phyloP scores from a whole-genome alignment of 2,329 filamentous ascomycete species.

The Trichoderma guizhouense region DNA sequence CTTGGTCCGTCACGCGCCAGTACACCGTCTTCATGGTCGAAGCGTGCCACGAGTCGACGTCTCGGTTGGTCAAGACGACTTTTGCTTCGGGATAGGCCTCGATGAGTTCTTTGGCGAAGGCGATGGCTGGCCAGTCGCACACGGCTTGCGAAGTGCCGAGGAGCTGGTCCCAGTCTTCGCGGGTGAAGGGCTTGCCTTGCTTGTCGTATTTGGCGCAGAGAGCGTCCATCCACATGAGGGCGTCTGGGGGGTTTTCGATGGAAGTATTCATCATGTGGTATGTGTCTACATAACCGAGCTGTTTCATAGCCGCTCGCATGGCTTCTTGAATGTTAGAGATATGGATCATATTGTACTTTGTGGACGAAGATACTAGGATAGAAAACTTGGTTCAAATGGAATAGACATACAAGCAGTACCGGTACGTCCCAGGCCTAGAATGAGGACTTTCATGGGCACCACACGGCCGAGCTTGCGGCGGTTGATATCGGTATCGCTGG shows the following conservation, averaged over 20 bases:
- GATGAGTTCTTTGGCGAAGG: constrained; percentile 65
- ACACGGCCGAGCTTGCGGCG: constrained; percentile 60
- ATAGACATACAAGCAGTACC: constrained; percentile 61
- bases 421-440: constrained; percentile 66
- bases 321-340: constrained; percentile 37
- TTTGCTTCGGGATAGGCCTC: constrained; percentile 71
- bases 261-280: constrained; percentile 73
- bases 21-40: constrained; percentile 63
- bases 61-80: constrained; percentile 64
- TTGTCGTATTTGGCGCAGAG: constrained; percentile 50
- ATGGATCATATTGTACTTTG: background rate
- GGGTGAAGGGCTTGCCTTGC: constrained; percentile 46
- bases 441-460: constrained; percentile 64
- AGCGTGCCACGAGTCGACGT: constrained; percentile 57
- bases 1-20: constrained; percentile 63
- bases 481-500: constrained; percentile 65
- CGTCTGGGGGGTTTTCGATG: constrained; percentile 58
- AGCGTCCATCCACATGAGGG: constrained; percentile 68
- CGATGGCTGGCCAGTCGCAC: constrained; percentile 64
- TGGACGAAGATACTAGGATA: background rate
- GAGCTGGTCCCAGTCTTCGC: constrained; percentile 67
- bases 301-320: constrained; percentile 61
- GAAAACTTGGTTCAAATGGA: background rate
- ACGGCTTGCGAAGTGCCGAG: constrained; percentile 65
- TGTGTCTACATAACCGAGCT: constrained; percentile 64